Conservation (phyloP, 2,329 filamentous ascomycete genomes). For the Fusarium buxicola region DNA sequence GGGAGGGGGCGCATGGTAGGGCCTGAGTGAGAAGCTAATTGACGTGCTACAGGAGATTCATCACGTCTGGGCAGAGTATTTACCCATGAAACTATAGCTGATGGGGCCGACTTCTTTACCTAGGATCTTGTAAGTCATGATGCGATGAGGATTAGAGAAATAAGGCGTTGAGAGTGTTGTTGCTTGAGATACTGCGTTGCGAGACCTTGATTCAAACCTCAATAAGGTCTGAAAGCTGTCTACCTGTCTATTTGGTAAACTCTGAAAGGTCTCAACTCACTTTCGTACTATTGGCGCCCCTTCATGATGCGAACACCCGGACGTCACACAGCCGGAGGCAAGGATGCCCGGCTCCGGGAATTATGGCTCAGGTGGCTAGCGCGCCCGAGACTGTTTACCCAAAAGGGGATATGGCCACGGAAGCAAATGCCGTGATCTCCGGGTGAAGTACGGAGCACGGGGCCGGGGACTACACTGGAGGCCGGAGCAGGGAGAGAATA, state of each 20-base stretch:
- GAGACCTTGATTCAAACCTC: not conserved
- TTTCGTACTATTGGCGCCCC: not conserved
- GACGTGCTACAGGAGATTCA: conserved; percentile 26
- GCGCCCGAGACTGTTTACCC: conserved; percentile 26
- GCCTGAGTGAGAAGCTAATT: conserved; percentile 28
- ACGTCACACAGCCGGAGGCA: not conserved
- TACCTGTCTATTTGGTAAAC: conserved; percentile 18
- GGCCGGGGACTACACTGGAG: not conserved
- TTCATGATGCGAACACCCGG: not conserved
- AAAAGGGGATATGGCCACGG: conserved; percentile 31
- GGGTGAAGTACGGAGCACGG: conserved; percentile 8
- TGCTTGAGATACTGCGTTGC: not conserved
- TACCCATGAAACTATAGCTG: conserved; percentile 46
- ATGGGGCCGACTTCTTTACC: conserved; percentile 41
- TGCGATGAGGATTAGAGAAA: not conserved
- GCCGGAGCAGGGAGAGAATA: not conserved
- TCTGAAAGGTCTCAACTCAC: not conserved
- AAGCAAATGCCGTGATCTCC: conserved; percentile 2
- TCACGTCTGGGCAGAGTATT: conserved; percentile 13
- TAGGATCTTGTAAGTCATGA: conserved; percentile 42
- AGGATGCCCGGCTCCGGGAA: too few relatives aligned
- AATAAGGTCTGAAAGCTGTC: not conserved
- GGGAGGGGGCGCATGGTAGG: conserved; percentile 34
- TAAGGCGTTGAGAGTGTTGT: not conserved
- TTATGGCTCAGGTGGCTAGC: not conserved